phyloP scores from a whole-genome alignment of 2,329 filamentous ascomycete genomes.

The Paraphoma sp. region DNA sequence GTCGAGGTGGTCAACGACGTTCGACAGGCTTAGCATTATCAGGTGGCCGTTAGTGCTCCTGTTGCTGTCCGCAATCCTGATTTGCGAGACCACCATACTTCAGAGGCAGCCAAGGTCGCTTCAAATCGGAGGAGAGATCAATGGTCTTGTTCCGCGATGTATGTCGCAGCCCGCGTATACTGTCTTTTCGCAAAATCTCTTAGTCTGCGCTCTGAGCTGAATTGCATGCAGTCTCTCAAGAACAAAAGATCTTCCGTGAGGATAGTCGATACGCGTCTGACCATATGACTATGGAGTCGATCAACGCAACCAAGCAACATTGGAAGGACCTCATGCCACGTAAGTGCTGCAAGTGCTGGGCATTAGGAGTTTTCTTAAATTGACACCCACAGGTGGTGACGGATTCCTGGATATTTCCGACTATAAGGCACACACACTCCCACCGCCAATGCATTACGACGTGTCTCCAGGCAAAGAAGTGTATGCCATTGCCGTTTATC shows the following conservation, averaged over 20 bases:
- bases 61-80: conserved; percentile 13
- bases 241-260: conserved; percentile 18
- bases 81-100: conserved; percentile 20
- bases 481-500: conserved; percentile 22
- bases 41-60: conserved; percentile 17
- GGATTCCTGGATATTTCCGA: conserved; percentile 22
- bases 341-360: neutral
- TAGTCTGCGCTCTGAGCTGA: neutral
- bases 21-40: conserved; percentile 4
- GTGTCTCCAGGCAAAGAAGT: conserved; percentile 9
- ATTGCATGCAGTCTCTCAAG: conserved; percentile 8
- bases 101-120: conserved; percentile 8
- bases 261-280: conserved; percentile 23
- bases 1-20: conserved; percentile 1
- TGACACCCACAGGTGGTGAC: conserved; percentile 13
- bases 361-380: neutral
- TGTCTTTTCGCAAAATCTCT: neutral
- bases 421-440: conserved; percentile 10
- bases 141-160: conserved; percentile 21
- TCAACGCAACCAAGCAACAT: conserved; percentile 15
- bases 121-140: conserved; percentile 17
- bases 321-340: conserved; percentile 17
- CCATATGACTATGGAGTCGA: conserved; percentile 16
- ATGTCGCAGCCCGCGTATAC: neutral
- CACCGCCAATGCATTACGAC: conserved; percentile 23